Evolutionary conservation across 768 basidiomycete species (phyloP).

Genomic region (Pleurotus pulmonarius): DNA sequence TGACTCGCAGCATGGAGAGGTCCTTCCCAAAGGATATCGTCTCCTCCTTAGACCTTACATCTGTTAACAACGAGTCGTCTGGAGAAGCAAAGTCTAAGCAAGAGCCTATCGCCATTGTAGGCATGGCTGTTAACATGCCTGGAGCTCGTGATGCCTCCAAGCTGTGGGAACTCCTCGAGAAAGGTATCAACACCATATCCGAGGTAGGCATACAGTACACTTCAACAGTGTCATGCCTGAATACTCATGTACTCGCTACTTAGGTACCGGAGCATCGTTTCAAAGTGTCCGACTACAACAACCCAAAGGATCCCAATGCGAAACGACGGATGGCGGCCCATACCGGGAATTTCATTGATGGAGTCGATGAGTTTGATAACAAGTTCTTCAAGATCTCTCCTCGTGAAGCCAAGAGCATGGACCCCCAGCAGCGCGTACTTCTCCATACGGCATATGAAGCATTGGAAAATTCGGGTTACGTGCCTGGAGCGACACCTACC

Average conservation of each 20-base stretch:
- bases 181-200: conserved; percentile 51
- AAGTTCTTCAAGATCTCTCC: conserved; percentile 72
- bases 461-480: conserved; percentile 67
- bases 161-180: conserved; percentile 59
- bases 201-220: conserved; percentile 36
- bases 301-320: conserved; percentile 16
- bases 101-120: conserved; percentile 64
- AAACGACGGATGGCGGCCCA: conserved; percentile 45
- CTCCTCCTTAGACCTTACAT: conserved; percentile 19
- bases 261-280: conserved; percentile 67
- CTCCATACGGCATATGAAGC: conserved; percentile 67
- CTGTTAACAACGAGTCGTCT: neutral
- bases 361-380: conserved; percentile 61
- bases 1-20: conserved; percentile 35
- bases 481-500: conserved; percentile 50
- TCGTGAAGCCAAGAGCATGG: conserved; percentile 72
- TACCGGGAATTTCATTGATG: conserved; percentile 62
- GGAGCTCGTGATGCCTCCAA: conserved; percentile 43
- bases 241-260: neutral
- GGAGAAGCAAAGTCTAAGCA: neutral
- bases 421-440: conserved; percentile 70
- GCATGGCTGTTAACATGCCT: conserved; percentile 64
- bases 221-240: neutral
- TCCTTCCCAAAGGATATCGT: conserved; percentile 19
- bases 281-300: conserved; percentile 35